Evolutionary conservation across 2,329 filamentous ascomycete species (phyloP), one percentile per base, ranked within the genome.

Genomic region (Fusarium transvaalense): DNA sequence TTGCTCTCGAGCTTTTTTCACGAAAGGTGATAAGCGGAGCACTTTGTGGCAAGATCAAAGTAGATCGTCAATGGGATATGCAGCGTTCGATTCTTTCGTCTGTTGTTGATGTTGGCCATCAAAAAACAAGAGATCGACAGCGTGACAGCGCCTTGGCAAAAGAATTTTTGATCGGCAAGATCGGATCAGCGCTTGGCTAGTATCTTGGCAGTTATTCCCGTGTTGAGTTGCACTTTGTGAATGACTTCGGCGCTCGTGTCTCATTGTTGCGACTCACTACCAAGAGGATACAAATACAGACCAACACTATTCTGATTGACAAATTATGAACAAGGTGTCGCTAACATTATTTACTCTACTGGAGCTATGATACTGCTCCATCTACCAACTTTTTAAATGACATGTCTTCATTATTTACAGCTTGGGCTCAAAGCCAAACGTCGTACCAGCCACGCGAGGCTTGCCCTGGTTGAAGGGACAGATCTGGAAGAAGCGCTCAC

Each of bases 401-500:
- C 29, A 17, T 25, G 15, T 39, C 9, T 17, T 31, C 7, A 39
- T 35, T 27, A 27, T 37, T 39, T 47, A 64, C 31, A 69, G 25
- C 78, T 87, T 87, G 1, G 85, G 83, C 59, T 86, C 79, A 61
- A 87, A 72, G 13, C 84, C 84, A 68, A 87, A 83, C 45, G 78
- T 75, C 29, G 85, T 85, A 1, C 85, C 85, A 2, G 84, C 84
- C 17, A 87, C 81, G 6, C 82, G 80, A 77, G 85, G 86, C 51
- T 85, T 82, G 56, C 81, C 83, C 69, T 86, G 84, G 2, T 80
- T 83, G 61, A 90, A 81, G 10, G 87, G 87, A 61, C 86, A 87
- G 19, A 91, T 77, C 76, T 91, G 89, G 79, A 92, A 92, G 82
- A 91, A 92, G 63, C 89, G 83, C 76, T 89, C 88, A 12, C 90